phyloP scores from a whole-genome alignment of 805 yeast species.

The Grigorovia jiainica region DNA sequence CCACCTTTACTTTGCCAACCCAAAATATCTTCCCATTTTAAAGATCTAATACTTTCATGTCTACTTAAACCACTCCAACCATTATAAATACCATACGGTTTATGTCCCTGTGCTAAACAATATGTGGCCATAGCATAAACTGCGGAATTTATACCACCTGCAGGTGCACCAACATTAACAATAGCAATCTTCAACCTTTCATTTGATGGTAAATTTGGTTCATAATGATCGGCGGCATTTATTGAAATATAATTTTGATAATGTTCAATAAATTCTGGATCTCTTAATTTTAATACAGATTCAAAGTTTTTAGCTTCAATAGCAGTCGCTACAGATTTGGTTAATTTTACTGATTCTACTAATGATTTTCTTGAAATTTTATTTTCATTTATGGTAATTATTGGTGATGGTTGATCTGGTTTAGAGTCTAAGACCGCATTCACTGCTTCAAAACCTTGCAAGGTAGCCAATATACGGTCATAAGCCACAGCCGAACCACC shows the following conservation, averaged over 20 bases:
- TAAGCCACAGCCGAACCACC: slow-evolving; percentile 76
- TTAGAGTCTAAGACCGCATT: slow-evolving; percentile 59
- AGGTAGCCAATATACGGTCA: slow-evolving; percentile 62
- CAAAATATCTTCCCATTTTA: slow-evolving; percentile 60
- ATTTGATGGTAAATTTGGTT: slow-evolving; percentile 44
- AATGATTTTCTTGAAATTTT: slow-evolving; percentile 58
- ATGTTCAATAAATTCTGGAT: slow-evolving; percentile 59
- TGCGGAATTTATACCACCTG: slow-evolving; percentile 70
- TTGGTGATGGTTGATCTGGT: slow-evolving; percentile 67
- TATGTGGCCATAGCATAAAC: slow-evolving; percentile 64
- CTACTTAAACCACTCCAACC: slow-evolving; percentile 69
- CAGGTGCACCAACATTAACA: slow-evolving; percentile 72
- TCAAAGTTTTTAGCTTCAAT: slow-evolving; percentile 57
- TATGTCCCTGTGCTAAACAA: slow-evolving; percentile 69
- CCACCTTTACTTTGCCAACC: slow-evolving; percentile 73
- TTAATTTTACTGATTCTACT: slow-evolving; percentile 62
- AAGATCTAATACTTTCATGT: slow-evolving; percentile 49
- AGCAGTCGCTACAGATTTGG: slow-evolving; percentile 64
- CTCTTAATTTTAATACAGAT: slow-evolving; percentile 63
- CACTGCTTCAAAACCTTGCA: slow-evolving; percentile 78
- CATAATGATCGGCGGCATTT: slow-evolving; percentile 58
- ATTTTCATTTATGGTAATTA: slow-evolving; percentile 66
- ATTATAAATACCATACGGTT: slow-evolving; percentile 58
- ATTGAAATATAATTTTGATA: slow-evolving; percentile 53
- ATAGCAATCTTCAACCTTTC: slow-evolving; percentile 57